phyloP scores from a whole-genome alignment of 176 grass and related monocot species.

The Ananas comosus region DNA sequence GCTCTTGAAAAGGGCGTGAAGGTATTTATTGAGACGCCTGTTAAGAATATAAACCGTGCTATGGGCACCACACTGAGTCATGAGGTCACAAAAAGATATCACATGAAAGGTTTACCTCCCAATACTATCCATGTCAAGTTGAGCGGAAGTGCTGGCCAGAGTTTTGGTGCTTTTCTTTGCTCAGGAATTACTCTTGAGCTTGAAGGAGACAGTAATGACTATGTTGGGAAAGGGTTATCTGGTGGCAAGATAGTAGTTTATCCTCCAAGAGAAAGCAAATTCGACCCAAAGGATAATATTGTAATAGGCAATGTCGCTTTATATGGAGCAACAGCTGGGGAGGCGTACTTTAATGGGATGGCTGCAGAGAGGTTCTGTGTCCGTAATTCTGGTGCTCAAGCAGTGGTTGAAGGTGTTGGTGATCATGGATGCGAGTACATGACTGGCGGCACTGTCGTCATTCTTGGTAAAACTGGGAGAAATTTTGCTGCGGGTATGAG shows the following conservation, averaged over 20 bases:
- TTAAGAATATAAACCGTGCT: slow-evolving; percentile 73
- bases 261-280: slow-evolving; percentile 67
- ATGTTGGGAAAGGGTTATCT: slow-evolving; percentile 96
- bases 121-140: slow-evolving; percentile 86
- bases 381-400: slow-evolving; percentile 88
- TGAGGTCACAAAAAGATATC: slow-evolving; percentile 86
- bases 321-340: slow-evolving; percentile 85
- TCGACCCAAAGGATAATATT: slow-evolving; percentile 87
- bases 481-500: slow-evolving; percentile 99
- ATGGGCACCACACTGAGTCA: slow-evolving; percentile 93
- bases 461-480: slow-evolving; percentile 87
- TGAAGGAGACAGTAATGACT: slow-evolving; percentile 98
- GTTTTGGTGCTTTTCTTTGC: slow-evolving; percentile 87
- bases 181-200: slow-evolving; percentile 92
- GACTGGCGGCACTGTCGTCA: slow-evolving; percentile 87
- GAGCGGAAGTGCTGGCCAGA: slow-evolving; percentile 84
- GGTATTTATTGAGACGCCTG: slow-evolving; percentile 62
- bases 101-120: slow-evolving; percentile 60
- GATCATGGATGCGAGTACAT: slow-evolving; percentile 99
- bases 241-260: slow-evolving; percentile 95
- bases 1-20: slow-evolving; percentile 58
- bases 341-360: slow-evolving; percentile 98
- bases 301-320: slow-evolving; percentile 97
- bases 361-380: slow-evolving; percentile 97
- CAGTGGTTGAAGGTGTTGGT: slow-evolving; percentile 97